A percentile compares a stretch with the other conserved stretches of the same genome.
These are phyloP conservation scores for Rhizopus delemar DNA, from an alignment of 371 early-diverging fungal species.

Conservation along the genomic window DNA sequence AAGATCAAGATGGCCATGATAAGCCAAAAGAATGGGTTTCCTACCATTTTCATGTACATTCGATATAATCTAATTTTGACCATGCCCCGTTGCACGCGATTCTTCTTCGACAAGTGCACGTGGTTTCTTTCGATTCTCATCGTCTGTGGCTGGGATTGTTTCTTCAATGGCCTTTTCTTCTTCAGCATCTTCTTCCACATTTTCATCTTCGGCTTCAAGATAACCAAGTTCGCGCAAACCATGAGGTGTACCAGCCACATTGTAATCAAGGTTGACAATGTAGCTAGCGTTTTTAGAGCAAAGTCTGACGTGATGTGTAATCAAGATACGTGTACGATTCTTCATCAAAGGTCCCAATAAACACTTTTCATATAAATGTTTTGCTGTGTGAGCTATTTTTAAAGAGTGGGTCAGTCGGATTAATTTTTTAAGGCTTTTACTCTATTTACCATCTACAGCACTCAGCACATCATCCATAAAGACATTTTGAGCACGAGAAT, in stretches of 20 bases:
- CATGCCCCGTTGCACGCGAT: constrained; percentile 55
- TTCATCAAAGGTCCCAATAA: constrained; percentile 71
- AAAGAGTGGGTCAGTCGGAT: neutral
- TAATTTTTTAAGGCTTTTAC: neutral
- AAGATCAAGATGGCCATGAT: constrained; percentile 37
- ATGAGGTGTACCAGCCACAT: constrained; percentile 43
- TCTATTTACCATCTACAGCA: constrained; percentile 65
- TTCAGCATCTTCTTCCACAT: constrained; percentile 13
- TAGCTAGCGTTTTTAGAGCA: constrained; percentile 69
- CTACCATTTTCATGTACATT: constrained; percentile 51
- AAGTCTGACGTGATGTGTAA: constrained; percentile 86
- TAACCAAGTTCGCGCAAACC: constrained; percentile 54
- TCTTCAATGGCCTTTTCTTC: constrained; percentile 31
- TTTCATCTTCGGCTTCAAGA: constrained; percentile 30
- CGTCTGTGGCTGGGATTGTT: constrained; percentile 6
- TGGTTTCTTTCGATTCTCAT: constrained; percentile 21
- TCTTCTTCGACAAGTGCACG: constrained; percentile 42
- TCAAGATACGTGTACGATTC: constrained; percentile 78
- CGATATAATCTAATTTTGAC: constrained; percentile 53
- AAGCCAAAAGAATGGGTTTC: constrained; percentile 55
- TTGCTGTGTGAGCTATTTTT: constrained; percentile 77
- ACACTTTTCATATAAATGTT: constrained; percentile 75
- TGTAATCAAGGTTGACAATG: constrained; percentile 65
- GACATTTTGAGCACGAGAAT: constrained; percentile 70
- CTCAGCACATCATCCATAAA: constrained; percentile 85